Base-by-base conservation (phyloP, 345 rosid species). In the Eucalyptus erythrocorys region DNA sequence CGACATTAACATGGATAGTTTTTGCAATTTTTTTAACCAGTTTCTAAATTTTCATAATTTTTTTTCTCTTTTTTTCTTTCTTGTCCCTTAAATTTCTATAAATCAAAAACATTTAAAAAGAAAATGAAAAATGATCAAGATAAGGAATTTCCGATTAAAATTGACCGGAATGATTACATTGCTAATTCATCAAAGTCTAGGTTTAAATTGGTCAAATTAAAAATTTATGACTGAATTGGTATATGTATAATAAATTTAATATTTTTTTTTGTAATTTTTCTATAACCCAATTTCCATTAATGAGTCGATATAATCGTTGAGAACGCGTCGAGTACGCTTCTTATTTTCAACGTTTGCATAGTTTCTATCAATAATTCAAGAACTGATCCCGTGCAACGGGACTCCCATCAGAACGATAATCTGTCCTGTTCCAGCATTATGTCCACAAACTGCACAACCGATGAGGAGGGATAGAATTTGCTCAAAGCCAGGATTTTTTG, bases 1-100 rank as follows among this genome's bases (percentile, higher is more conserved):
- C 1, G 0, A 7, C 0, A 2, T 12, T 59, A 30, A 7, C 10
- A 4, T 7, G 5, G 10, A 64, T 1, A 30, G 7, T 64, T 68
- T 68, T 68, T 32, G 8, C 1, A 15, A 68, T 32, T 34, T 68
- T 8, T 68, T 4, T 16, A 34, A 34, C 1, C 10, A 34, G 0
- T n/a, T 64, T 34, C 7, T 32, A 10, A 32, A 32, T 68, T 68
- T 68, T 34, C 8, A 2, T 14, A n/a, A 4, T 17, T 34, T 15
- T 16, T 1, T 17, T 68, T 16, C 4, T 16, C 3, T 32, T 32
- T 66, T 34, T 32, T 1, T 17, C 6, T 17, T 34, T 4, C 6
- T 16, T 68, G 16, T 17, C 6, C 2, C 21, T 34, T 51, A 19
- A 51, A 51, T 51, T 68, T 68, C 4, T 34, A 9, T 34, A 68